A percentile compares a stretch with the other conserved stretches of the same genome.
phyloP scores from a whole-genome alignment of 192 early-diverging fungal genomes.

The Borealophlyctis nickersoniae region DNA sequence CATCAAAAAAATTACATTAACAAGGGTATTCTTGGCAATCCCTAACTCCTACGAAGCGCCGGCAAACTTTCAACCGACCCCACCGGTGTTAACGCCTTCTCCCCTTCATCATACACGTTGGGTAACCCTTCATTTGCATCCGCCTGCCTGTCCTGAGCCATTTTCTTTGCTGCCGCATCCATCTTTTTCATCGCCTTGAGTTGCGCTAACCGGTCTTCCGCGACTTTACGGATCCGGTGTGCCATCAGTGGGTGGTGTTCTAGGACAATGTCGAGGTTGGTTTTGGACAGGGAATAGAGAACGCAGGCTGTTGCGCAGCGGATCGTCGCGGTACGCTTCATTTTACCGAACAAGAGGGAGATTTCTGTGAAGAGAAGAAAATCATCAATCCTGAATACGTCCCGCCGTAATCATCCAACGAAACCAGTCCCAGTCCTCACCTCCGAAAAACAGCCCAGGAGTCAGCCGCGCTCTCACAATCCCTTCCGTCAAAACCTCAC shows the following conservation, averaged over 20 bases:
- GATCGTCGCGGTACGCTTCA: slow-evolving; percentile 33
- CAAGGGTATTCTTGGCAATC: too few species aligned
- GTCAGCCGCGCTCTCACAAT: slow-evolving; percentile 3
- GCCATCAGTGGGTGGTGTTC: slow-evolving; percentile 19
- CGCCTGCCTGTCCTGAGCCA: too few species aligned
- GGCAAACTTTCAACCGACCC: too few species aligned
- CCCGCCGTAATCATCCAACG: too few species aligned
- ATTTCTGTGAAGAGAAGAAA: too few species aligned
- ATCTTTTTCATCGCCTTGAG: background rate
- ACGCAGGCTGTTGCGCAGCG: slow-evolving; percentile 19
- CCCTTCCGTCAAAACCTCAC: slow-evolving; percentile 24
- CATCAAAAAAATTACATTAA: too few species aligned
- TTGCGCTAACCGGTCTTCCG: slow-evolving; percentile 21
- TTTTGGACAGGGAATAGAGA: slow-evolving; percentile 22
- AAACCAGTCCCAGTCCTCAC: too few species aligned
- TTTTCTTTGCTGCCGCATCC: background rate
- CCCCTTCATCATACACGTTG: background rate
- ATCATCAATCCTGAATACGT: background rate
- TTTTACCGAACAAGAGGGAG: slow-evolving; percentile 22
- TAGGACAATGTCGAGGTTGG: slow-evolving; percentile 20
- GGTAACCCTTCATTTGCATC: background rate
- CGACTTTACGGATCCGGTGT: slow-evolving; percentile 14
- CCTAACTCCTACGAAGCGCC: too few species aligned
- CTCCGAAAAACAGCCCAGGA: slow-evolving; percentile 35
- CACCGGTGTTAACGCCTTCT: too few species aligned